Base-by-base conservation (phyloP, 495 filamentous ascomycete genomes). In the Aspergillus carlsbadensis region DNA sequence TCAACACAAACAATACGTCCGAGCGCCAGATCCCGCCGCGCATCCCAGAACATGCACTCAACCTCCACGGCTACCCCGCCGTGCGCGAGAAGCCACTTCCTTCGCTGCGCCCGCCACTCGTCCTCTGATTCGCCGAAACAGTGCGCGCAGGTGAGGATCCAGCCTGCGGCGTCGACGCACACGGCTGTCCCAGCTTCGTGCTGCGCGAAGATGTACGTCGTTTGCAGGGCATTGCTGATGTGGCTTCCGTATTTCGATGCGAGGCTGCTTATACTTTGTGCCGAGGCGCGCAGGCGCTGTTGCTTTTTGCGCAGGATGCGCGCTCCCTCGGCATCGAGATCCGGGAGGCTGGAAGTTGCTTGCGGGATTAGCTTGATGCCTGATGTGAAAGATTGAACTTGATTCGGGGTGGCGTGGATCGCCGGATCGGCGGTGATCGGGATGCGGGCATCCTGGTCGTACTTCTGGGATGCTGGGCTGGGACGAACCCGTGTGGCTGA, bases 91-190 rank as follows among this genome's bases (percentile, higher is more conserved):
- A 46, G 29, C 52, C 52, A 55, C n/a, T 55, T 55, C 10, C 20
- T 17, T 0, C 52, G 52, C 15, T 46, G n/a, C 1, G 6, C 7
- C 2, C 14, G 52, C 52, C 52, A 55, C 35, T 55, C 41, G 1
- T 34, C 17, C 5, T 45, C 41, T 13, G 29, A 11, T 18, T 55
- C 52, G 18, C 52, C 52, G 22, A 55, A 55, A 17, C 52, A 55
- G 42, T 55, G 52, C 2, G 52, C 52, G 31, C 52, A 55, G 31
- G 52, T 55, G 6, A 55, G 17, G 14, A 46, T 14, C 52, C 52
- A 55, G 0, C 52, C 52, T 6, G 6, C 2, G 1, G 41, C 10
- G 42, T 46, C 33, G 14, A 55, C 39, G 33, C 52, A 55, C 8
- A 55, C 52, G 1, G 52, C 52, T 0, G 52, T 55, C 3, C 52